Evolutionary conservation across 441 rosid genomes (phyloP).

Genomic region (Pelargonium citronellum): DNA sequence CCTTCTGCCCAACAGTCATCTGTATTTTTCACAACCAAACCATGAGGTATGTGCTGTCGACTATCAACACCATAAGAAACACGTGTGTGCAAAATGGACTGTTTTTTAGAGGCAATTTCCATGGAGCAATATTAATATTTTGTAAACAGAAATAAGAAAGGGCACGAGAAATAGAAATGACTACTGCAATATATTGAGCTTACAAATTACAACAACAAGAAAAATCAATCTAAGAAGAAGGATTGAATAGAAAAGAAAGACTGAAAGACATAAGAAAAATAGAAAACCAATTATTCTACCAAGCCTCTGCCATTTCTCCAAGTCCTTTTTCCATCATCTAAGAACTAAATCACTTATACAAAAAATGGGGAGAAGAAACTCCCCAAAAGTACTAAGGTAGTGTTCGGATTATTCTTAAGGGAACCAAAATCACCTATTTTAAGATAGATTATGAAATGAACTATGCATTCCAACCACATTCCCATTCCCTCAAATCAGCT

Average conservation of each 20-base stretch:
- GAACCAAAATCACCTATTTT: neutral
- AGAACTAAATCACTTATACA: neutral
- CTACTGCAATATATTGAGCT: too few relatives aligned
- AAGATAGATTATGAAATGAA: neutral
- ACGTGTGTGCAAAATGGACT: too few relatives aligned
- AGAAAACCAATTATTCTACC: too few relatives aligned
- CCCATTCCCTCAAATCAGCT: neutral
- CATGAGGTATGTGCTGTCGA: neutral
- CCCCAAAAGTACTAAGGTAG: neutral
- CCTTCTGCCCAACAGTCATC: slow-evolving; percentile 50
- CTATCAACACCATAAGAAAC: neutral
- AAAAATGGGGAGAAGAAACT: neutral
- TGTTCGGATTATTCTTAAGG: neutral
- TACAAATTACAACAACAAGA: too few relatives aligned
- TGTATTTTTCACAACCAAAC: slow-evolving; percentile 15
- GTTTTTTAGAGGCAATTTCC: neutral
- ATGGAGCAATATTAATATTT: neutral
- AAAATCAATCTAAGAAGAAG: too few relatives aligned
- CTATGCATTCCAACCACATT: neutral
- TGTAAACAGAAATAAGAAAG: neutral
- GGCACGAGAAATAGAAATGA: neutral
- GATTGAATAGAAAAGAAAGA: too few relatives aligned
- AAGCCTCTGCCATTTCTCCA: too few relatives aligned
- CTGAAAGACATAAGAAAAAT: too few relatives aligned
- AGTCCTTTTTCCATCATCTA: neutral